Evolutionary conservation across 1,284 basidiomycete genomes (phyloP).

Genomic region (Tremellales sp.): DNA sequence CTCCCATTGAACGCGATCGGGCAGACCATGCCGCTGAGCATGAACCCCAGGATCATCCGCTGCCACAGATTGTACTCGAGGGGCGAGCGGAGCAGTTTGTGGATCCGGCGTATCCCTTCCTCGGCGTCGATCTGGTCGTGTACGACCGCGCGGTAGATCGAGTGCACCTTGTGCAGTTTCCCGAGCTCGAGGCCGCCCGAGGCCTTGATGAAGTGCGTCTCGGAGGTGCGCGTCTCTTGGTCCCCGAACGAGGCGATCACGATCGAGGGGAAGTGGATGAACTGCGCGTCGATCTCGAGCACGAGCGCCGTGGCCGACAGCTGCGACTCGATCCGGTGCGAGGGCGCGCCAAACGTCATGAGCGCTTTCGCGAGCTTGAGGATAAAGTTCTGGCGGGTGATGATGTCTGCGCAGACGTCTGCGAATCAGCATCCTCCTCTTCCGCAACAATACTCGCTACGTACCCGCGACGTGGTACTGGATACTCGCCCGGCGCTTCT

Average conservation of each 20-base stretch:
- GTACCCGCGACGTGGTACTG: slow-evolving; percentile 32
- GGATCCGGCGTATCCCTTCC: slow-evolving; percentile 61
- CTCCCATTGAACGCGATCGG: slow-evolving; percentile 77
- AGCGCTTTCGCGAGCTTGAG: slow-evolving; percentile 75
- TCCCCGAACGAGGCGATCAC: slow-evolving; percentile 80
- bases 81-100: slow-evolving; percentile 58
- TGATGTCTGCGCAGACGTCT: slow-evolving; percentile 53
- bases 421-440: not conserved
- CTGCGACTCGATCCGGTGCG: slow-evolving; percentile 79
- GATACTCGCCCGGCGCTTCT: slow-evolving; percentile 19
- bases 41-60: slow-evolving; percentile 67
- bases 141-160: slow-evolving; percentile 70
- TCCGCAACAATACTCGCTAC: slow-evolving; percentile 5
- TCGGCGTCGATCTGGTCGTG: slow-evolving; percentile 66
- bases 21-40: slow-evolving; percentile 71
- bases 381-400: slow-evolving; percentile 68
- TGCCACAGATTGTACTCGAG: slow-evolving; percentile 61
- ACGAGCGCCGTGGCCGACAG: slow-evolving; percentile 72
- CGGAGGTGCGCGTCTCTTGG: slow-evolving; percentile 61
- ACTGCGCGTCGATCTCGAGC: slow-evolving; percentile 72
- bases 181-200: slow-evolving; percentile 68
- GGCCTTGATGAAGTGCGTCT: slow-evolving; percentile 74
- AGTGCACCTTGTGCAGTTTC: slow-evolving; percentile 66
- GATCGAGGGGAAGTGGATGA: slow-evolving; percentile 73
- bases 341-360: slow-evolving; percentile 76